Percentiles rank a stretch among this genome's conserved stretches.
phyloP scores from a whole-genome alignment of 169 alveolate species.

The Eimeria praecox region DNA sequence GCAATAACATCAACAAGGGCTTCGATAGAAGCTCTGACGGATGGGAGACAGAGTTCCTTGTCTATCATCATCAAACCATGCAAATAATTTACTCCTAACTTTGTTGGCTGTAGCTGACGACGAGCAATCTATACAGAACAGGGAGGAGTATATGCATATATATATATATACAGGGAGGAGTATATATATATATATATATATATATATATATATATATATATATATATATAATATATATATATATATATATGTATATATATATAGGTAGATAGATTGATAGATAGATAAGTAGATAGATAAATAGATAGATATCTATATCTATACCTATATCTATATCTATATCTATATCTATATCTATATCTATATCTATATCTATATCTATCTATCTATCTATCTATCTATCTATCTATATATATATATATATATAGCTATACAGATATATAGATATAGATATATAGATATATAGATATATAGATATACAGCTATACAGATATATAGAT shows the following conservation, averaged over 20 bases:
- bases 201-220: too few species aligned
- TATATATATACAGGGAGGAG: not conserved
- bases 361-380: too few species aligned
- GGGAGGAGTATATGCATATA: not conserved
- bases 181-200: too few species aligned
- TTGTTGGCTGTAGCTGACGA: constrained; percentile 96
- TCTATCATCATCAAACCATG: constrained; percentile 94
- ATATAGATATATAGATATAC: not conserved
- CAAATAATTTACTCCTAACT: constrained; percentile 94
- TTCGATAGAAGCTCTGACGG: constrained; percentile 94
- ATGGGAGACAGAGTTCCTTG: constrained; percentile 94
- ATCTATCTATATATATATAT: too few species aligned
- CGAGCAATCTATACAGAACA: constrained; percentile 83
- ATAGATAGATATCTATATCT: too few species aligned
- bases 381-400: too few species aligned
- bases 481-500: not conserved
- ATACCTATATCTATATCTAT: too few species aligned
- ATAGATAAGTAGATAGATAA: too few species aligned
- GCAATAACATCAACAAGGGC: constrained; percentile 92
- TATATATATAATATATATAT: too few species aligned
- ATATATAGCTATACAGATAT: too few species aligned
- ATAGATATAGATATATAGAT: not conserved
- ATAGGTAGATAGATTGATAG: too few species aligned
- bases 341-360: not conserved
- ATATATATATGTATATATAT: too few species aligned